A percentile compares a stretch with the other conserved stretches of the same genome.
Evolutionary conservation across 805 yeast species (phyloP).

Genomic region (Hanseniaspora meyeri): DNA sequence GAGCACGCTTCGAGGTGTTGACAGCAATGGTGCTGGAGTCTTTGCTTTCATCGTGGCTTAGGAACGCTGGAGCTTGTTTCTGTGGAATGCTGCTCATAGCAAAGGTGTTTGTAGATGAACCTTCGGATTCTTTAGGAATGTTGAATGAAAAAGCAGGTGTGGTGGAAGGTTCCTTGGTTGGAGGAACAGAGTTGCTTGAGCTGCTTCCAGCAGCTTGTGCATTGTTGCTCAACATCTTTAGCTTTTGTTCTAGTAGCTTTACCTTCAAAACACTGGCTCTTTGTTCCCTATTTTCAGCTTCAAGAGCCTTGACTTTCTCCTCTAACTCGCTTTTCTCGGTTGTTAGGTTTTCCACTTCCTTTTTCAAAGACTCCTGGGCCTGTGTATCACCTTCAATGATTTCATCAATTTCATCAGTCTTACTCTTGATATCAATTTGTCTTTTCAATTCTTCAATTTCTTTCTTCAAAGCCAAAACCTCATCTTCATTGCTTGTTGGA

Average conservation of each 20-base stretch:
- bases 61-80: constrained; percentile 4
- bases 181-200: neutral
- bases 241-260: constrained; percentile 7
- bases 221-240: constrained; percentile 4
- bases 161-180: neutral
- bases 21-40: neutral
- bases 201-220: neutral
- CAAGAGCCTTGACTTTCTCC: neutral
- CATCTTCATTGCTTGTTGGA: neutral
- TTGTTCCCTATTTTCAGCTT: constrained; percentile 8
- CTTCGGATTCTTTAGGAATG: neutral
- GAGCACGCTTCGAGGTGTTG: neutral
- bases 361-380: neutral
- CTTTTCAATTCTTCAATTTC: neutral
- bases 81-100: neutral
- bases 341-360: neutral
- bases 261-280: constrained; percentile 9
- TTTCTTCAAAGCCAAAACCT: neutral
- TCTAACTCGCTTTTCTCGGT: neutral
- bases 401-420: neutral
- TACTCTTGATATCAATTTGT: neutral
- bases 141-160: neutral
- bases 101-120: neutral
- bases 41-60: neutral
- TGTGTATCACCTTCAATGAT: neutral